Base-by-base conservation (phyloP, 495 filamentous ascomycete species). In the Geopyxis carbonaria region DNA sequence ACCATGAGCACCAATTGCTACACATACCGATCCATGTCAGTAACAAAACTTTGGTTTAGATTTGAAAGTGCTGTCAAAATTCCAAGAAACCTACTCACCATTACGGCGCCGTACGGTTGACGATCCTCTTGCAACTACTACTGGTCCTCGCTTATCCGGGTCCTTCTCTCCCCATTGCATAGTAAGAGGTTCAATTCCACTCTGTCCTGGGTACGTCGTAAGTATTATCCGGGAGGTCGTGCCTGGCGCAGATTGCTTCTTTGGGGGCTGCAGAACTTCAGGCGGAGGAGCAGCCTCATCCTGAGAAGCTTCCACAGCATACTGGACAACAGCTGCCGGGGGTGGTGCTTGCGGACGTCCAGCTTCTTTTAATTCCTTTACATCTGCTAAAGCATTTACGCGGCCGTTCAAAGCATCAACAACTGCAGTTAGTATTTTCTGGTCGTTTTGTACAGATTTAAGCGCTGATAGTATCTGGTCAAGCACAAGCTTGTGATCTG, bases 201-300 rank as follows among this genome's bases (percentile, higher is more conserved):
- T 77, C 64, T 94, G 89, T 42, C 79, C 80, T 24, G 89, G 89
- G 61, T 97, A 94, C 5, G 87, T 92, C 21, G 67, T 71, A 51
- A 71, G 62, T 44, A 80, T 75, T 42, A 82, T 80, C 45, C 73
- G 73, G 18, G 70, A 73, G 32, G 66, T 70, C 27, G 64, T 13
- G 25, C 25, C 68, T 5, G 56, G 51, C 1, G 55, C 45, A 28
- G 48, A 52, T 38, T 53, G 48, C 22, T 50, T 48, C 35, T 53
- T 40, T 44, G 10, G 42, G 29, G 5, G 25, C 34, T 29, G 34
- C 45, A 9, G 40, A 27, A 35, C 55, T 35, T 24, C 43, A 48
- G 8, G 54, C 37, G 20, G 46, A 22, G 27, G 49, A 45, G 24
- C 47, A 31, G 25, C 22, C 18, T 36, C 38, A 34, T 35, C 41